Evolutionary conservation across 2,329 filamentous ascomycete genomes (phyloP).

Genomic region (Ophiostoma piceae): DNA sequence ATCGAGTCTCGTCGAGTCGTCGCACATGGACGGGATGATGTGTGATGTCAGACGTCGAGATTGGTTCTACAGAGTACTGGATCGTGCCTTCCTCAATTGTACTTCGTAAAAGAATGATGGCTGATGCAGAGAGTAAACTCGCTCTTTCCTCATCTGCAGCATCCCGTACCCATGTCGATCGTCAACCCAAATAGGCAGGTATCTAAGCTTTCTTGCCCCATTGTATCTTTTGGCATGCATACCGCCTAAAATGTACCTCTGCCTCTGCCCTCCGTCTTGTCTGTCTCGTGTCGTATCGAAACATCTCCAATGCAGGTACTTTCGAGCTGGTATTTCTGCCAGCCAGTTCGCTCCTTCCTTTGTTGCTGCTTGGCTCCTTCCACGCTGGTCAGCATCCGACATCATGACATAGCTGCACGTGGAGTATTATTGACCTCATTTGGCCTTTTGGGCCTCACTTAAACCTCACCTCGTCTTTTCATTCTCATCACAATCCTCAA

Average conservation of each 20-base stretch:
- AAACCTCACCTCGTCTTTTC: not conserved
- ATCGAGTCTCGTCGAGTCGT: not conserved
- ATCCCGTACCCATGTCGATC: slow-evolving; percentile 5
- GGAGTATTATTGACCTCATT: not conserved
- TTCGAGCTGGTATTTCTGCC: not conserved
- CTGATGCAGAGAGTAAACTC: not conserved
- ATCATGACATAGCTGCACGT: not conserved
- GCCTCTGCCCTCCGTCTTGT: too few species aligned
- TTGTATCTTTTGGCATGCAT: not conserved
- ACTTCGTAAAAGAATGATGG: too few species aligned
- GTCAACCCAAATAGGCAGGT: slow-evolving; percentile 11
- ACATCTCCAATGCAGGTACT: not conserved
- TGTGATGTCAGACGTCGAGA: not conserved
- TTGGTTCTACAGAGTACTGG: not conserved
- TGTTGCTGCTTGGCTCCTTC: not conserved
- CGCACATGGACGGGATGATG: not conserved
- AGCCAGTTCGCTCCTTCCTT: not conserved
- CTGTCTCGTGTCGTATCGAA: not conserved
- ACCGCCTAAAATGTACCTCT: not conserved
- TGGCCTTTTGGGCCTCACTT: not conserved
- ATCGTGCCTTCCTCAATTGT: not conserved
- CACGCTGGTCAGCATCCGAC: not conserved
- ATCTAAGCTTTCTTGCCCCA: not conserved
- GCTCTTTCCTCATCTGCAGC: not conserved
- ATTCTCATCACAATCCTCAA: not conserved